Base-by-base conservation (phyloP, 805 yeast genomes). In the Priceomyces medius region DNA sequence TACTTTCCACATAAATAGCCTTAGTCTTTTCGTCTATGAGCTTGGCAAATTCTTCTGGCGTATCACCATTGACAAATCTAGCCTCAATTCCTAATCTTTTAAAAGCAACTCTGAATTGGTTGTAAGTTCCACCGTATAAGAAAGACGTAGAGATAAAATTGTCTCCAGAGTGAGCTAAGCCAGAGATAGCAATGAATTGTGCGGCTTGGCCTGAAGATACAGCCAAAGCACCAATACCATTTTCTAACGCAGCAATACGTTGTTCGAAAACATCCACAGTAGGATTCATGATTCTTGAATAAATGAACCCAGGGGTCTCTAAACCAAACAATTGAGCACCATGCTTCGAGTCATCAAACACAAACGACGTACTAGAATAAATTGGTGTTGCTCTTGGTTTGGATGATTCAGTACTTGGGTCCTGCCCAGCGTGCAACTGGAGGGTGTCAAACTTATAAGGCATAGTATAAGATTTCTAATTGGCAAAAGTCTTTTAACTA, bases 191-290 rank as follows among this genome's bases (percentile, higher is more conserved):
- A 44, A 85, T 60, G 51, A 88, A 80, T 64, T 90, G 97, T 20
- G 98, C 97, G 41, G 97, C 91, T 69, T 90, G 97, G 47, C 99
- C 99, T n/a, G 97, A 89, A 17, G 95, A 66, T 19, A 85, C 83
- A 5, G 96, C 95, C 42, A 91, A 68, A 3, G 96, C 98, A 45
- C 85, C 95, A 38, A 81, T 83, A 58, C 98, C 99, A 43, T 85
- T 84, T 68, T 91, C 99, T 46, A 91, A 77, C 38, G 95, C 95
- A 41, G 97, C 95, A 45, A 91, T 76, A 69, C 99, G 79, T 62
- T 86, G 80, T 68, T 91, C 99, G 48, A 91, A 85, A 19, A 86
- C 91, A 55, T 85, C 95, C 44, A 77, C 83, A 45, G 99, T 91
- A 48, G 99, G 99, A 71, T 91, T 91, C 79, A 80, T 83, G 52